Base-by-base conservation (phyloP, 768 basidiomycete genomes). In the Clitopilus passeckerianus region DNA sequence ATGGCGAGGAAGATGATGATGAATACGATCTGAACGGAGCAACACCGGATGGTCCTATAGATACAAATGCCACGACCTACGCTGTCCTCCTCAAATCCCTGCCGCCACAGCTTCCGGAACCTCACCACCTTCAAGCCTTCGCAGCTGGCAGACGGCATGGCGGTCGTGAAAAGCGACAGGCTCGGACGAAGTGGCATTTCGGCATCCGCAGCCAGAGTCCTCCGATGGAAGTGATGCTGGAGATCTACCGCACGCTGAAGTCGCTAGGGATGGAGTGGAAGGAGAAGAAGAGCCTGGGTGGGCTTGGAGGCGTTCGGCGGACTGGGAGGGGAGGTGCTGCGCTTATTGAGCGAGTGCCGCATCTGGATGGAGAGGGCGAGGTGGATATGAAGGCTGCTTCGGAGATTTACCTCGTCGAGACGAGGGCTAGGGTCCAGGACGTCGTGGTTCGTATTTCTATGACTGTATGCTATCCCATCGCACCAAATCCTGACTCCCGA, bases 221-320 rank as follows among this genome's bases (percentile, higher is more conserved):
- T 33, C 97, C 95, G 20, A 96, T 98, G 92, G 97, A 99, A 72
- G 96, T 99, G 22, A 98, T 99, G 95, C 76, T 97, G 23, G 96
- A 98, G 80, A 97, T 99, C 56, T 98, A 99, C 74, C 79, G 91
- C 61, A 97, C 95, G 44, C 75, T 99, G 54, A 89, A 90, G 74
- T 78, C 86, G 60, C 79, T 98, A 18, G 92, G 90, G 15, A 96
- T 98, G 93, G 93, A 99, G 73, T 99, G 97, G 97, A 92, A 92
- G 71, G 86, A 90, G 76, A 97, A 97, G 80, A 83, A 81, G 62
- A 85, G 85, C 60, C 72, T 93, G 1, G 90, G 90, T 0, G 87
- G 89, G 5, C 68, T 92, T 27, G 90, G 90, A 2, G 86, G 84
- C 6, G 61, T 82, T 15, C 71, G 72, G 66, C 69, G 71, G 64